Conservation (phyloP, 306 rosid species). For the Trifolium pratense region DNA sequence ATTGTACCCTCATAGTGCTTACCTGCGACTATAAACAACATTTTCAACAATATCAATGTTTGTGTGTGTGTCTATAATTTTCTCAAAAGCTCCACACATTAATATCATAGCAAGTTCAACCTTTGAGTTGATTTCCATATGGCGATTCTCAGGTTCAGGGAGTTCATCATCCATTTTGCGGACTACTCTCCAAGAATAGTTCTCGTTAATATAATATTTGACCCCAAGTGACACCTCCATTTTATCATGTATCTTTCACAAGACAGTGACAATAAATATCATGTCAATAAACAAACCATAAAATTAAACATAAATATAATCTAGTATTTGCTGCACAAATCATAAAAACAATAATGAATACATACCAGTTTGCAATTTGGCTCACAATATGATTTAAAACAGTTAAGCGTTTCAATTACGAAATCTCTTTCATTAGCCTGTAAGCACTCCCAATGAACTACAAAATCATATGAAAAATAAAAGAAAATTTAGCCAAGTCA, state of each 20-base stretch:
- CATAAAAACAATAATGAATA: too few relatives aligned
- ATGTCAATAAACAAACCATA: too few relatives aligned
- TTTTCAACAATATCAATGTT: constrained; percentile 39
- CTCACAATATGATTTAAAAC: not conserved
- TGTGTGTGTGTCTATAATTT: constrained; percentile 39
- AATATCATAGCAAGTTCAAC: constrained; percentile 37
- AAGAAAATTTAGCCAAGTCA: too few relatives aligned
- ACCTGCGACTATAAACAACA: constrained; percentile 46
- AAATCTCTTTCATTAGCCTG: not conserved
- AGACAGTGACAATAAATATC: not conserved
- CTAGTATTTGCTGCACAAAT: not conserved
- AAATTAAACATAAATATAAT: too few relatives aligned
- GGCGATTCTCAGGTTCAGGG: too few relatives aligned
- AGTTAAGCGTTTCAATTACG: too few relatives aligned
- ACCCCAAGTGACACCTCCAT: constrained; percentile 40
- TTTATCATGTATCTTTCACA: constrained; percentile 40
- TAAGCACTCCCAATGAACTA: not conserved
- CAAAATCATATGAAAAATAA: not conserved
- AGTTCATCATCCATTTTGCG: not conserved
- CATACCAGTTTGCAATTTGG: not conserved
- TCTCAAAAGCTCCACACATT: constrained; percentile 42
- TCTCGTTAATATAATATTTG: constrained; percentile 13
- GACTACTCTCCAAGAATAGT: constrained; percentile 46
- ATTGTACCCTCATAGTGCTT: not conserved
- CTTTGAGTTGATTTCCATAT: not conserved